Conservation (phyloP, 345 rosid species). For the Erucastrum elatum region DNA sequence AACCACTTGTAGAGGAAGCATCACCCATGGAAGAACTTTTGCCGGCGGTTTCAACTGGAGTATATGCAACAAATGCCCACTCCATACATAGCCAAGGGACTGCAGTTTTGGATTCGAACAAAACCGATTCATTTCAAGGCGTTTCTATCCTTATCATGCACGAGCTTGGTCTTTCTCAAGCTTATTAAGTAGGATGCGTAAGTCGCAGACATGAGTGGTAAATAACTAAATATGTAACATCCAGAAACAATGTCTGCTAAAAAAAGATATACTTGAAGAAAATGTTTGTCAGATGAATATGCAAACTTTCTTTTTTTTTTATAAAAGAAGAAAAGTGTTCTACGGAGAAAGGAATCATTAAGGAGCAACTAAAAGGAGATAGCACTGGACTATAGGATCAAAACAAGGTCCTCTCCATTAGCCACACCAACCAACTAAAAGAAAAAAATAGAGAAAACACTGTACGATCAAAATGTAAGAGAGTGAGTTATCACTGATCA, state of each 20-base stretch:
- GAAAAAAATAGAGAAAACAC: constrained; percentile 14
- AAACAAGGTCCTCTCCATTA: constrained; percentile 8
- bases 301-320: neutral
- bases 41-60: constrained; percentile 55
- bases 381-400: constrained; percentile 12
- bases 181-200: neutral
- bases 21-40: constrained; percentile 82
- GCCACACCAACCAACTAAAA: neutral
- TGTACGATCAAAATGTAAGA: constrained; percentile 42
- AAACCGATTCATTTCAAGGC: neutral
- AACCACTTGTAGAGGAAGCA: constrained; percentile 84
- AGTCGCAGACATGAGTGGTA: constrained; percentile 1
- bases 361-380: constrained; percentile 10
- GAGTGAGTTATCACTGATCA: neutral
- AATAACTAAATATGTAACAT: neutral
- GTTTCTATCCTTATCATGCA: neutral
- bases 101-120: constrained; percentile 16
- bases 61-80: constrained; percentile 80
- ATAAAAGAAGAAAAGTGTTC: neutral
- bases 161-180: neutral
- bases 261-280: neutral
- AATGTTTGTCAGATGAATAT: neutral
- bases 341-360: constrained; percentile 6
- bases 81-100: constrained; percentile 62
- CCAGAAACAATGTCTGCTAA: neutral